Evolutionary conservation across 257 asterid genomes (phyloP).

Genomic region (Agastache rugosa): DNA sequence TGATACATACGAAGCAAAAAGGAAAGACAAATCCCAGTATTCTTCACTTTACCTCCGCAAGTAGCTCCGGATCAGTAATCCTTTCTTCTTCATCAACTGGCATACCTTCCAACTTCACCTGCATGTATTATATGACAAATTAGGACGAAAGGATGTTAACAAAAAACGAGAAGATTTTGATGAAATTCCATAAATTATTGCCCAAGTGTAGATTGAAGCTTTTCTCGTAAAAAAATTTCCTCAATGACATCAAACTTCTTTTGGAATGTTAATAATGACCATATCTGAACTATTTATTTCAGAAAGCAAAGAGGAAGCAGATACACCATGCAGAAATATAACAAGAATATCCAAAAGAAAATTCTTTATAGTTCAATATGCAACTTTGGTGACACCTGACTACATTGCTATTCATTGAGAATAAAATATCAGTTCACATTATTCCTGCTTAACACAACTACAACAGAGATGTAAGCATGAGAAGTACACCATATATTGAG

Average conservation of each 20-base stretch:
- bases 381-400: not conserved
- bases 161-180: not conserved
- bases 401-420: not conserved
- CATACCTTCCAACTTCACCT: conserved; percentile 80
- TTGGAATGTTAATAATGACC: conserved; percentile 8
- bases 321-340: not conserved
- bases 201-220: not conserved
- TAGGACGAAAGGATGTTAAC: not conserved
- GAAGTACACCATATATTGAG: not conserved
- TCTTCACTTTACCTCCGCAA: conserved; percentile 73
- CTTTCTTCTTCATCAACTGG: conserved; percentile 83
- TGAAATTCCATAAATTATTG: conserved; percentile 11
- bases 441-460: not conserved
- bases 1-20: conserved; percentile 2
- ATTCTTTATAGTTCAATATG: not conserved
- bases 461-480: conserved; percentile 30
- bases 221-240: not conserved
- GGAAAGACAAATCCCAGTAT: conserved; percentile 14
- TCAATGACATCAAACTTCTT: conserved; percentile 15
- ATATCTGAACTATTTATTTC: conserved; percentile 7
- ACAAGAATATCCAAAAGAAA: conserved; percentile 11
- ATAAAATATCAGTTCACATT: not conserved
- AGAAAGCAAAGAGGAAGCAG: not conserved
- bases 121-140: conserved; percentile 23
- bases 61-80: conserved; percentile 75